Conservation (phyloP, 2,329 filamentous ascomycete genomes). For the Arthrobotrys conoides region DNA sequence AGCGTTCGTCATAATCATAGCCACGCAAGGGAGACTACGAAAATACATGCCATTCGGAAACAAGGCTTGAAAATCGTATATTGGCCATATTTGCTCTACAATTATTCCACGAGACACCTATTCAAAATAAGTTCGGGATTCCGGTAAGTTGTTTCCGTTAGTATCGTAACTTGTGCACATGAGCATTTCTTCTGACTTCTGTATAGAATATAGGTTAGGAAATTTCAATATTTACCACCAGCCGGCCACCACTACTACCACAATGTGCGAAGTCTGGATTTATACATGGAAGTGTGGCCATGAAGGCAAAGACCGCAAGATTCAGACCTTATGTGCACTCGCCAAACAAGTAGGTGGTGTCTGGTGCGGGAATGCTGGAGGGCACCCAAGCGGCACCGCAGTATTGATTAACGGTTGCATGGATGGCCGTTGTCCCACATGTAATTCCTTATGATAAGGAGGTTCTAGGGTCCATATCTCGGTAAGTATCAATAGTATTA, state of each 20-base stretch:
- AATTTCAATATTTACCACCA: neutral
- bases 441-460: neutral
- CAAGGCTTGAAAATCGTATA: no score
- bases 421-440: conserved; percentile 22
- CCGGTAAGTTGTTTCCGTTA: neutral
- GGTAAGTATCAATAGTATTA: neutral
- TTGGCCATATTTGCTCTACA: no score
- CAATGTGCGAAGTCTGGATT: conserved; percentile 23
- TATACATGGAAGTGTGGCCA: conserved; percentile 25
- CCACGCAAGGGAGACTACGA: neutral
- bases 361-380: conserved; percentile 11
- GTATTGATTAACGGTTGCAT: neutral
- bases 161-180: no score
- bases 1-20: neutral
- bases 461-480: neutral
- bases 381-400: neutral
- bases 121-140: no score
- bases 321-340: neutral
- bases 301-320: neutral
- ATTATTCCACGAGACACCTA: no score
- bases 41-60: no score
- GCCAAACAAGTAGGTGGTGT: neutral
- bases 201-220: neutral
- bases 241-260: no score
- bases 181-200: neutral